These are phyloP conservation scores for Alternaria triticina DNA, from an alignment of 2,329 filamentous ascomycete species.

Conservation along the genomic window DNA sequence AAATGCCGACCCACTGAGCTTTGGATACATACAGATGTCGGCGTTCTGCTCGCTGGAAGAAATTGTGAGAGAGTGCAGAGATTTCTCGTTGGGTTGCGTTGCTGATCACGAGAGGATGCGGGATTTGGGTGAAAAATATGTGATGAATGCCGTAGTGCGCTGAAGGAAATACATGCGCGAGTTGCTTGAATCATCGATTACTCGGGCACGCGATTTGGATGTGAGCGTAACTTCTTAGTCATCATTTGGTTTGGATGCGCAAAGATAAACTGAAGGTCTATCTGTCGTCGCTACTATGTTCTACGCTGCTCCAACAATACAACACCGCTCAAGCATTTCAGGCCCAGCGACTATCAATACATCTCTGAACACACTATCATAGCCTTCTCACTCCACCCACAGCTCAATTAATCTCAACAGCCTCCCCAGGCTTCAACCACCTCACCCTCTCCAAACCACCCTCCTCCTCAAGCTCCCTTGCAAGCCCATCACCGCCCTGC, in stretches of 20 bases:
- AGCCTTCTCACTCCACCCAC: neutral
- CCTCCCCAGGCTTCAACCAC: neutral
- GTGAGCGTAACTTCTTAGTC: too few species aligned
- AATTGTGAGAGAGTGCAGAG: neutral
- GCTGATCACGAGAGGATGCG: neutral
- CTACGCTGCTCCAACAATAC: too few species aligned
- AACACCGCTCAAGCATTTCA: too few species aligned
- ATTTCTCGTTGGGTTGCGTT: neutral
- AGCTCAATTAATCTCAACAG: neutral
- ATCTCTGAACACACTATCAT: too few species aligned
- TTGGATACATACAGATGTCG: neutral
- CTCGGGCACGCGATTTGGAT: too few species aligned
- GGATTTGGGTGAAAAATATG: neutral
- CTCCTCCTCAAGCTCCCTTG: neutral
- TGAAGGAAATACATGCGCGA: neutral
- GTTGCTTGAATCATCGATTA: fast-evolving
- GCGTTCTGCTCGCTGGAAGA: neutral
- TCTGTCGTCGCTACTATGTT: too few species aligned
- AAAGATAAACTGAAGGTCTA: too few species aligned
- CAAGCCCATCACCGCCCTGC: neutral
- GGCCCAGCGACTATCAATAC: neutral
- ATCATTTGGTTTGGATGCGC: too few species aligned
- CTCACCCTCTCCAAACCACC: neutral
- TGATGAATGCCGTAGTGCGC: neutral
- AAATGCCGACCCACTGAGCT: neutral